Evolutionary conservation across 495 filamentous ascomycete genomes (phyloP).

Genomic region (Lasiosphaeria miniovina): DNA sequence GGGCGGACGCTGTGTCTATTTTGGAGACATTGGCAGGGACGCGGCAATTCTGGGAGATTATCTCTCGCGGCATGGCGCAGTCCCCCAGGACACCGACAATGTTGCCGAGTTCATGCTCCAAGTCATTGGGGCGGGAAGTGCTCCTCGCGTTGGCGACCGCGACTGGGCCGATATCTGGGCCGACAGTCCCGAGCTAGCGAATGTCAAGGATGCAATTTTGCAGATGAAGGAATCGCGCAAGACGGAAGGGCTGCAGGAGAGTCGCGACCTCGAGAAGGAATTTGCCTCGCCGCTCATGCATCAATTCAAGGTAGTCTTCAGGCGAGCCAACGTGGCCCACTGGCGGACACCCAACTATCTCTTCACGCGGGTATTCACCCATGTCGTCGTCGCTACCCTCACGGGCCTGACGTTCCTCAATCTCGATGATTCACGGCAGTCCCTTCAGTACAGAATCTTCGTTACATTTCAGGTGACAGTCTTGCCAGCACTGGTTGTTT

Average conservation of each 20-base stretch:
- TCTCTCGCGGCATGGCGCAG: slow-evolving; percentile 54
- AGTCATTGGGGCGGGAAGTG: slow-evolving; percentile 73
- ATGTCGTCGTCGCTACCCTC: slow-evolving; percentile 67
- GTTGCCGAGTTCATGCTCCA: slow-evolving; percentile 89
- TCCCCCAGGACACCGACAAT: slow-evolving; percentile 57
- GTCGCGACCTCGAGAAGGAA: slow-evolving; percentile 54
- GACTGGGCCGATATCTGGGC: slow-evolving; percentile 82
- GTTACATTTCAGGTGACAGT: slow-evolving; percentile 81
- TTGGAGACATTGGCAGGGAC: slow-evolving; percentile 56
- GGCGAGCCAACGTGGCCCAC: slow-evolving; percentile 62
- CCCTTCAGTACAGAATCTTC: slow-evolving; percentile 76
- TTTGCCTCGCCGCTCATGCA: slow-evolving; percentile 72
- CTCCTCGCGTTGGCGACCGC: slow-evolving; percentile 65
- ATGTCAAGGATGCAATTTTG: slow-evolving; percentile 62
- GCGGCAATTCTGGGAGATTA: slow-evolving; percentile 46
- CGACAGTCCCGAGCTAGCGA: slow-evolving; percentile 65
- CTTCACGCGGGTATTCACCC: slow-evolving; percentile 75
- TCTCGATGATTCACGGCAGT: slow-evolving; percentile 63
- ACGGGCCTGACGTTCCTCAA: slow-evolving; percentile 71
- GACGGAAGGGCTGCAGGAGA: slow-evolving; percentile 41
- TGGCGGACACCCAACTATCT: slow-evolving; percentile 75
- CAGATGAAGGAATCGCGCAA: slow-evolving; percentile 61
- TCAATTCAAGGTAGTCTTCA: slow-evolving; percentile 65
- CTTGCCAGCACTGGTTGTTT: slow-evolving; percentile 70
- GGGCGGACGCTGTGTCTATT: slow-evolving; percentile 73